Evolutionary conservation across 2,329 filamentous ascomycete genomes (phyloP).

Genomic region (Bipolaris cookei): DNA sequence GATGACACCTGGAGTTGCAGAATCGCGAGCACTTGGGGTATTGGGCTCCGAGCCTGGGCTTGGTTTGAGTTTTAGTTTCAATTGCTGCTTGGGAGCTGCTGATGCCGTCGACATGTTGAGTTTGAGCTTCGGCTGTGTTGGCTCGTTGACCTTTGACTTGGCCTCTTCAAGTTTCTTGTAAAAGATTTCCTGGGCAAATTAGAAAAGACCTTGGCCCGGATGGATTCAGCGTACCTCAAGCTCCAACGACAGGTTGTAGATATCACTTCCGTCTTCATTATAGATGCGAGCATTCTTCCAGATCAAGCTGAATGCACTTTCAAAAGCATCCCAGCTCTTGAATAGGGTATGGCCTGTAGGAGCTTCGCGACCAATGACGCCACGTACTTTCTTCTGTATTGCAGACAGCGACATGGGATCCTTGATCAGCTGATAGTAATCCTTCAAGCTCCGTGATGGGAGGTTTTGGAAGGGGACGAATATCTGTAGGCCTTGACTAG

Average conservation of each 20-base stretch:
- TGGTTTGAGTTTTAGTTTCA: conserved; percentile 67
- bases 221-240: conserved; percentile 68
- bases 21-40: conserved; percentile 49
- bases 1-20: conserved; percentile 57
- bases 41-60: conserved; percentile 49
- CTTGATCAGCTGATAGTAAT: conserved; percentile 85
- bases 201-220: conserved; percentile 8
- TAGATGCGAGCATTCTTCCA: conserved; percentile 90
- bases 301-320: conserved; percentile 77
- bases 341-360: conserved; percentile 69
- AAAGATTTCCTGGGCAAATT: conserved; percentile 67
- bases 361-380: conserved; percentile 71
- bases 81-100: conserved; percentile 50
- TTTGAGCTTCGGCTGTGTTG: conserved; percentile 78
- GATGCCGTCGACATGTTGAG: conserved; percentile 66
- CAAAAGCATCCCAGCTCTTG: conserved; percentile 82
- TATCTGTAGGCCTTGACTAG: conserved; percentile 67
- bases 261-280: conserved; percentile 90
- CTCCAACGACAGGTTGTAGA: conserved; percentile 76
- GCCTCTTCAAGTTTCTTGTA: conserved; percentile 72
- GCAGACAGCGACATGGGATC: conserved; percentile 80
- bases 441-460: conserved; percentile 75
- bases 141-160: conserved; percentile 73
- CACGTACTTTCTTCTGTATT: conserved; percentile 77
- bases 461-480: conserved; percentile 78